Evolutionary conservation across 768 basidiomycete species (phyloP).

Genomic region (Naematelia encephala): DNA sequence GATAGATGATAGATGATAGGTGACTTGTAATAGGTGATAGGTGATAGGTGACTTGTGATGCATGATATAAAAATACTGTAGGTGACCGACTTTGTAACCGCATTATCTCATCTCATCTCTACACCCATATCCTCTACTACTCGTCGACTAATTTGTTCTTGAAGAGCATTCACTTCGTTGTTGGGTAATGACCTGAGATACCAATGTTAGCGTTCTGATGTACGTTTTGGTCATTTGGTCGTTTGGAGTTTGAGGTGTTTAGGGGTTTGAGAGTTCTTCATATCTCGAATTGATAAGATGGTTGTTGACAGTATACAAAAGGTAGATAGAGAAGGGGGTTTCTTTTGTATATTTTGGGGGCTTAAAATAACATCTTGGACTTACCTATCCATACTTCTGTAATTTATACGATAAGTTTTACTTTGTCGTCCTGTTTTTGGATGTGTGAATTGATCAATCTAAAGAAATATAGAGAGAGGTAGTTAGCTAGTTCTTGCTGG

Average conservation of each 20-base stretch:
- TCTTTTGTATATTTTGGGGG: too few species aligned
- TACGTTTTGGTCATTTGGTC: neutral
- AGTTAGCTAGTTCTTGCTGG: too few species aligned
- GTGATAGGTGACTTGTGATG: neutral
- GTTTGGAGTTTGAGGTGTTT: conserved; percentile 2
- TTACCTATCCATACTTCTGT: conserved; percentile 93
- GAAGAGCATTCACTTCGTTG: conserved; percentile 80
- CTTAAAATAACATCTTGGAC: too few species aligned
- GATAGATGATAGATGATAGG: neutral
- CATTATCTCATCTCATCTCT: conserved; percentile 52
- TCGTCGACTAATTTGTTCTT: conserved; percentile 53
- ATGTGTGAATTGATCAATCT: conserved; percentile 91
- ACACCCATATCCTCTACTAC: conserved; percentile 51
- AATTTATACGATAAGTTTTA: conserved; percentile 85
- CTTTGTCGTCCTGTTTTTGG: conserved; percentile 78
- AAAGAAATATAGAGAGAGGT: too few species aligned
- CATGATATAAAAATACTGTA: too few species aligned
- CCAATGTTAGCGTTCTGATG: too few species aligned
- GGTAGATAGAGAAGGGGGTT: too few species aligned
- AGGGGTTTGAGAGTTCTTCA: too few species aligned
- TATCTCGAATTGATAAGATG: too few species aligned
- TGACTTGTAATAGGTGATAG: neutral
- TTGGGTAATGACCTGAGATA: conserved; percentile 79
- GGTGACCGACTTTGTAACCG: too few species aligned
- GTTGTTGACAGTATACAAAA: too few species aligned